A percentile compares a stretch with the other conserved stretches of the same genome.
Evolutionary conservation across 768 basidiomycete species (phyloP).

Genomic region (Tephrocybe rancida): DNA sequence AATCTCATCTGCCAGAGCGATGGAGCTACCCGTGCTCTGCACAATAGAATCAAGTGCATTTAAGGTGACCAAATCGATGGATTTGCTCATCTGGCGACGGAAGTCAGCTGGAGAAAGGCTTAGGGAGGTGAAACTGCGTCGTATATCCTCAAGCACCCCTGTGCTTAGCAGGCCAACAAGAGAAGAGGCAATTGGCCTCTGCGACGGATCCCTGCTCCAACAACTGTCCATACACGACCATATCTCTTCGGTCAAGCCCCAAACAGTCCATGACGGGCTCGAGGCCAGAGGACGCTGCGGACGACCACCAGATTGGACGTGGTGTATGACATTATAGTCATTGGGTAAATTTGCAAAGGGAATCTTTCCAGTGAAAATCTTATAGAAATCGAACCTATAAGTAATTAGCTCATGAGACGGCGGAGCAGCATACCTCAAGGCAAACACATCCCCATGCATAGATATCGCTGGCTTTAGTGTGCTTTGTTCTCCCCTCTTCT

Average conservation of each 20-base stretch:
- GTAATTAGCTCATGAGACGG: background rate
- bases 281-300: background rate
- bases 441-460: slow-evolving; percentile 8
- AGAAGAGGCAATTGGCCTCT: background rate
- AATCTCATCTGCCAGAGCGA: too few species aligned
- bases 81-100: too few species aligned
- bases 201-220: background rate
- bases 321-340: background rate
- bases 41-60: too few species aligned
- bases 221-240: background rate
- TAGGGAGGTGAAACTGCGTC: too few species aligned
- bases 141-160: too few species aligned
- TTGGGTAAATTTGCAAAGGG: background rate
- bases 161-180: background rate
- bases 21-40: too few species aligned
- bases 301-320: background rate
- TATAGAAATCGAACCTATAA: background rate
- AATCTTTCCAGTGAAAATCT: slow-evolving; percentile 1
- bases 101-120: too few species aligned
- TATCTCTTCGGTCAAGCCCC: slow-evolving; percentile 1
- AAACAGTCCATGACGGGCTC: background rate
- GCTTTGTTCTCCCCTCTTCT: background rate
- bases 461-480: slow-evolving; percentile 4
- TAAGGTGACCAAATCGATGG: too few species aligned
- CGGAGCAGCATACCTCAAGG: background rate